Evolutionary conservation across 768 basidiomycete species (phyloP).

Genomic region (Pleurotus tuber-regium): DNA sequence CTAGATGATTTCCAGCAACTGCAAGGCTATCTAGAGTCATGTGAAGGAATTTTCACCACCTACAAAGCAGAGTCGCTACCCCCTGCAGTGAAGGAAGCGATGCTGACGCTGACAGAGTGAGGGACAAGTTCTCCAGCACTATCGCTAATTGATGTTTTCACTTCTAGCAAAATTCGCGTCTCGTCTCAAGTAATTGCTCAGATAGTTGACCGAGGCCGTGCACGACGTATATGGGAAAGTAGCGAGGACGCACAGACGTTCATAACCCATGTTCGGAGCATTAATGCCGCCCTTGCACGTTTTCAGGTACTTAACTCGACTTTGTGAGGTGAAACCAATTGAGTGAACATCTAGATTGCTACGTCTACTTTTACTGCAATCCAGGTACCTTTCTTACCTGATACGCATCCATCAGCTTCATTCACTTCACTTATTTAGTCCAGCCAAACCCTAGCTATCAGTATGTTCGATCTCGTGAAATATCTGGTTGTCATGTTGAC

Average conservation of each 20-base stretch:
- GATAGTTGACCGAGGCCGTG: neutral
- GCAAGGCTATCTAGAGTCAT: neutral
- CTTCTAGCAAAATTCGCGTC: neutral
- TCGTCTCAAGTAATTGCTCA: neutral
- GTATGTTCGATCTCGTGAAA: neutral
- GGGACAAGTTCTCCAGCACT: neutral
- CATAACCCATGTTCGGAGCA: neutral
- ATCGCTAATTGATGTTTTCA: neutral
- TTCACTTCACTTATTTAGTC: neutral
- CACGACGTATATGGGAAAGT: neutral
- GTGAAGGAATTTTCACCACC: neutral
- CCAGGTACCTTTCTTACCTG: too few species aligned
- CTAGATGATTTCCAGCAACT: neutral
- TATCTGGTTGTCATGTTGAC: neutral
- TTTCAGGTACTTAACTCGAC: neutral
- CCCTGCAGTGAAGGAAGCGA: neutral
- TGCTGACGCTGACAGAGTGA: neutral
- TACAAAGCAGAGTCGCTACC: neutral
- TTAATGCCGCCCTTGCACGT: neutral
- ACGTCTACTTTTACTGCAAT: too few species aligned
- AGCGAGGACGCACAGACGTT: neutral
- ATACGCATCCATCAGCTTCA: neutral
- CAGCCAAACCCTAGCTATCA: slow-evolving; percentile 15
- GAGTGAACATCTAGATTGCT: too few species aligned
- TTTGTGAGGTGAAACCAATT: too few species aligned